Evolutionary conservation across 495 filamentous ascomycete species (phyloP).

Genomic region (Chaetomium tenue): DNA sequence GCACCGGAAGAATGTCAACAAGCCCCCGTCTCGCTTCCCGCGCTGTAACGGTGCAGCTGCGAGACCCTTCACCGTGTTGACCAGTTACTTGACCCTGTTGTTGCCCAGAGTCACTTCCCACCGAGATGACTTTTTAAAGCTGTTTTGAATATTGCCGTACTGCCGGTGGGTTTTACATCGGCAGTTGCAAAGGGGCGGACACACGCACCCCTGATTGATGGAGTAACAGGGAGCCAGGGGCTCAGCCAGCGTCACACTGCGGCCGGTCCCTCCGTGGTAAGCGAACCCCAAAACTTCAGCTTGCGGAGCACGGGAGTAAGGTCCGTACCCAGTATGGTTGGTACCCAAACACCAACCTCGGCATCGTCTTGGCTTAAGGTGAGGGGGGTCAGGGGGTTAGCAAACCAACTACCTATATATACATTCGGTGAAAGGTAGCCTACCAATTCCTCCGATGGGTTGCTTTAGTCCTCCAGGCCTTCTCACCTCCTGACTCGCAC

Average conservation of each 20-base stretch:
- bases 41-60: neutral
- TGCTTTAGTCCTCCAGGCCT: neutral
- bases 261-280: neutral
- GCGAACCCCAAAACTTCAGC: neutral
- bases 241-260: neutral
- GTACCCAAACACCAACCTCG: neutral
- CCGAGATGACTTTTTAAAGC: too few species aligned
- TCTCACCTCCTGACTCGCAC: neutral
- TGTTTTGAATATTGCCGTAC: too few species aligned
- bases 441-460: neutral
- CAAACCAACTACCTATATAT: slow-evolving; percentile 2
- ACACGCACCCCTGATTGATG: neutral
- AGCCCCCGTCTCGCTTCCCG: neutral
- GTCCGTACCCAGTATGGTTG: neutral
- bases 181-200: neutral
- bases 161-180: neutral
- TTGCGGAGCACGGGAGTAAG: neutral
- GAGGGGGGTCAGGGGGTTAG: neutral
- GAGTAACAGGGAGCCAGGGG: neutral
- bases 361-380: neutral
- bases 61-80: too few species aligned
- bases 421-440: neutral
- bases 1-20: neutral
- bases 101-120: too few species aligned
- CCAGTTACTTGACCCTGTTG: too few species aligned